Evolutionary conservation across 139 green algal species (phyloP).

Genomic region (Picochlorum sp.): DNA sequence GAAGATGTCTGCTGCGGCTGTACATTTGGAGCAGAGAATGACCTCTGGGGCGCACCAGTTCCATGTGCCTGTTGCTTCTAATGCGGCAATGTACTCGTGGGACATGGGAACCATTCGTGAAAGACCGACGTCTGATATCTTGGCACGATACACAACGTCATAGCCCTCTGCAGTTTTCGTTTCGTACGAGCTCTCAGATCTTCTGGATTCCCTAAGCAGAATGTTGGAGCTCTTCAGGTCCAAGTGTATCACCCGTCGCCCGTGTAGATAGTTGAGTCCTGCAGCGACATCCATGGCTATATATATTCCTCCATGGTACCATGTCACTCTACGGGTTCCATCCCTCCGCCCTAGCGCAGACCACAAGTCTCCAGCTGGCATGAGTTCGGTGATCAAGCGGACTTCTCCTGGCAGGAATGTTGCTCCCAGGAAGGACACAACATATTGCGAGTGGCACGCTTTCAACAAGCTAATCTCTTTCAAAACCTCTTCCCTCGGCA

Average conservation of each 20-base stretch:
- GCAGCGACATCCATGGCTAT: conserved; percentile 32
- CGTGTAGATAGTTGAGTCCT: conserved; percentile 35
- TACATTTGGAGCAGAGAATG: conserved; percentile 29
- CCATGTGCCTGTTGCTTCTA: conserved; percentile 5
- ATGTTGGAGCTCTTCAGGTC: conserved; percentile 30
- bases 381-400: conserved; percentile 19
- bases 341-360: background rate
- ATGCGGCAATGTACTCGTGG: conserved; percentile 1
- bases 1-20: conserved; percentile 33
- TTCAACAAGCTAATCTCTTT: conserved; percentile 8
- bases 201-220: conserved; percentile 8
- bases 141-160: conserved; percentile 6
- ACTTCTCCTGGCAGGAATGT: conserved; percentile 3
- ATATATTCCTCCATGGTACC: conserved; percentile 12
- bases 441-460: background rate
- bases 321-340: conserved; percentile 1
- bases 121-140: conserved; percentile 27
- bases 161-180: background rate
- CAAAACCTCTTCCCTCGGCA: background rate
- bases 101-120: conserved; percentile 17
- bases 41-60: conserved; percentile 28
- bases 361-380: conserved; percentile 8
- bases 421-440: conserved; percentile 19
- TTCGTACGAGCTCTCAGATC: background rate
- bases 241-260: conserved; percentile 20